phyloP scores from a whole-genome alignment of 345 rosid species.

The Raphanus sativus region DNA sequence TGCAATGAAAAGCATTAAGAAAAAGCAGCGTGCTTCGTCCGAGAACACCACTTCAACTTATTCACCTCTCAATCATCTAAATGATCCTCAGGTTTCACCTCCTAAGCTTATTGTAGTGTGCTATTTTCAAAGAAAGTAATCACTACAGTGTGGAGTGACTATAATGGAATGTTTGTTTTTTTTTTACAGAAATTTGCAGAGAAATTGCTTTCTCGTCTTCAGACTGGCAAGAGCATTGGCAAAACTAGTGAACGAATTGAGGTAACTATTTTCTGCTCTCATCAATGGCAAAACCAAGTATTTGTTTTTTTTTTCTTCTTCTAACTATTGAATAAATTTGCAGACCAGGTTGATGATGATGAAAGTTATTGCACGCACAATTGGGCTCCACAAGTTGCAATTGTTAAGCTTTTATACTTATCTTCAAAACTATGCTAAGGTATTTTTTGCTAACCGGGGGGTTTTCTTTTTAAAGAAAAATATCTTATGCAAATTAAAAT shows the following conservation, averaged over 20 bases:
- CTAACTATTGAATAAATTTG: conserved; percentile 16
- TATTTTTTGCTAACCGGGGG: conserved; percentile 29
- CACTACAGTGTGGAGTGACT: not conserved
- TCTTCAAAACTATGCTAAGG: conserved; percentile 85
- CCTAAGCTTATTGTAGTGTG: conserved; percentile 10
- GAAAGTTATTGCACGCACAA: conserved; percentile 81
- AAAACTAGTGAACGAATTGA: conserved; percentile 63
- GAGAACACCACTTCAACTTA: conserved; percentile 49
- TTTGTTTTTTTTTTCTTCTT: not conserved
- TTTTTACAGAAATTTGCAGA: conserved; percentile 76
- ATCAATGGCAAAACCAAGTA: not conserved
- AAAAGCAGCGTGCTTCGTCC: conserved; percentile 65
- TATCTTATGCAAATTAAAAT: conserved; percentile 3
- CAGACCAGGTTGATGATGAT: conserved; percentile 95
- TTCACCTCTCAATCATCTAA: conserved; percentile 84
- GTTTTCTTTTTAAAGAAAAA: not conserved
- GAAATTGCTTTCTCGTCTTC: conserved; percentile 81
- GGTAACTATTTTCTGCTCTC: conserved; percentile 42
- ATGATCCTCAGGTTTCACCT: conserved; percentile 74
- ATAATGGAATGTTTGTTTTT: conserved; percentile 5
- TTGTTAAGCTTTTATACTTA: conserved; percentile 73
- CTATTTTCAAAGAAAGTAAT: not conserved
- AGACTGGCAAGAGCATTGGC: conserved; percentile 53
- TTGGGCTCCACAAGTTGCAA: conserved; percentile 87
- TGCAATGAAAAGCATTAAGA: conserved; percentile 75